Conservation (phyloP, 2,329 filamentous ascomycete species). For the Xylaria sp. region DNA sequence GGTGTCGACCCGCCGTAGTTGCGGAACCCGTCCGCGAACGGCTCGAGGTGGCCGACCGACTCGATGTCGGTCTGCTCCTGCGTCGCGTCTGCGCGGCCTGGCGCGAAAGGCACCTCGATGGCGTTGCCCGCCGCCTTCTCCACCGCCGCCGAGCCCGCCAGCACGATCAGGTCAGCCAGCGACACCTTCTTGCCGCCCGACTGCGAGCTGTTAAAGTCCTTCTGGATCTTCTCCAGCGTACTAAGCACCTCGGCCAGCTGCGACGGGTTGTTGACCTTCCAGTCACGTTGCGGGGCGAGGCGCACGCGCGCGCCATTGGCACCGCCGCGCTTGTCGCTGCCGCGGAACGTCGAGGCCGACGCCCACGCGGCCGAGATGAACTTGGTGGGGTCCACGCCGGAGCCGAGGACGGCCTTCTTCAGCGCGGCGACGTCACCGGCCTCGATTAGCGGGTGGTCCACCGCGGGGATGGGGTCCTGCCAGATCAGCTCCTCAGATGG, state of each 20-base stretch:
- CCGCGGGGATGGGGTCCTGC: slow-evolving; percentile 72
- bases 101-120: slow-evolving; percentile 69
- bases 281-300: slow-evolving; percentile 71
- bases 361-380: slow-evolving; percentile 70
- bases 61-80: slow-evolving; percentile 71
- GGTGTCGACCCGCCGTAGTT: slow-evolving; percentile 69
- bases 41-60: slow-evolving; percentile 68
- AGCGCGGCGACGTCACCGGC: slow-evolving; percentile 65
- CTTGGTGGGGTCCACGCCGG: slow-evolving; percentile 62
- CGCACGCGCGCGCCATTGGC: slow-evolving; percentile 80
- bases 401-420: slow-evolving; percentile 68
- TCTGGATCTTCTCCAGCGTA: slow-evolving; percentile 66
- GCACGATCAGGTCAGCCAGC: slow-evolving; percentile 76
- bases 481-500: slow-evolving; percentile 70
- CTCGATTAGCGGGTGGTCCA: slow-evolving; percentile 60
- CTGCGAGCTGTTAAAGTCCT: slow-evolving; percentile 63
- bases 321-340: slow-evolving; percentile 79
- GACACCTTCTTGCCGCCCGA: slow-evolving; percentile 70
- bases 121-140: slow-evolving; percentile 67
- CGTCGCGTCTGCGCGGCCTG: slow-evolving; percentile 72
- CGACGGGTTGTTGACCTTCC: slow-evolving; percentile 73
- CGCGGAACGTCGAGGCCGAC: slow-evolving; percentile 72
- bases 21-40: slow-evolving; percentile 74
- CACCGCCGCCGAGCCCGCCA: slow-evolving; percentile 70
- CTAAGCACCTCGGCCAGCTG: slow-evolving; percentile 65